Evolutionary conservation across 2,329 filamentous ascomycete species (phyloP).

Genomic region (Pseudogymnoascus sp.): DNA sequence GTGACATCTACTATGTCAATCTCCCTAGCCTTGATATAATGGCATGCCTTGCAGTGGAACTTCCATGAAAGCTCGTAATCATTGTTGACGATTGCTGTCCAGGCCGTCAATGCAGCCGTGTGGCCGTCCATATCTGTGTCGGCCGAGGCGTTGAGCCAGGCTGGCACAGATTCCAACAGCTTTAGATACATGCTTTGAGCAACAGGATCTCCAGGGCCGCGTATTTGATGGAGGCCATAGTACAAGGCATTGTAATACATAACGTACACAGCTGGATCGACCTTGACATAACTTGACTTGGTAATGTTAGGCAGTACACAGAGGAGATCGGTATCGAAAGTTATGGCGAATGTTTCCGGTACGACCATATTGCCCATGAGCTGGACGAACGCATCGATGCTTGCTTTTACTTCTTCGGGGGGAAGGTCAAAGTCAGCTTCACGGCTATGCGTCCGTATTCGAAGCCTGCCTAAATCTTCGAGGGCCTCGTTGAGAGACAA

Average conservation of each 20-base stretch:
- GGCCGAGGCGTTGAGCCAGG: background rate
- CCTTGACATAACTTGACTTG: background rate
- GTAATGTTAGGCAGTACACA: background rate
- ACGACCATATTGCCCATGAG: background rate
- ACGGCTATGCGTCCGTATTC: background rate
- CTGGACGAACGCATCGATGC: background rate
- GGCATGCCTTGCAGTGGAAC: slow-evolving; percentile 1
- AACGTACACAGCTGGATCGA: background rate
- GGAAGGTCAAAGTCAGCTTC: background rate
- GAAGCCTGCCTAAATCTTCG: slow-evolving; percentile 4
- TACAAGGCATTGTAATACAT: slow-evolving; percentile 7
- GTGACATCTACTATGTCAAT: background rate
- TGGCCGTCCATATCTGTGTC: background rate
- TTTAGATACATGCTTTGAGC: background rate
- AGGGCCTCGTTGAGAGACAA: background rate
- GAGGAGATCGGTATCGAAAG: background rate
- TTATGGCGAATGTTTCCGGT: background rate
- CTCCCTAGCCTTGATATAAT: background rate
- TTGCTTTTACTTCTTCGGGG: background rate
- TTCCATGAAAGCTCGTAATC: background rate
- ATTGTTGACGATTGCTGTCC: slow-evolving; percentile 1
- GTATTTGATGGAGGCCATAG: background rate
- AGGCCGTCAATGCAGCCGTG: background rate
- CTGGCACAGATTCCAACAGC: background rate
- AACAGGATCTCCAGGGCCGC: background rate